Percentiles rank a stretch among this genome's conserved stretches.
Evolutionary conservation across 495 filamentous ascomycete genomes (phyloP).

Genomic region (Xylaria venustula): DNA sequence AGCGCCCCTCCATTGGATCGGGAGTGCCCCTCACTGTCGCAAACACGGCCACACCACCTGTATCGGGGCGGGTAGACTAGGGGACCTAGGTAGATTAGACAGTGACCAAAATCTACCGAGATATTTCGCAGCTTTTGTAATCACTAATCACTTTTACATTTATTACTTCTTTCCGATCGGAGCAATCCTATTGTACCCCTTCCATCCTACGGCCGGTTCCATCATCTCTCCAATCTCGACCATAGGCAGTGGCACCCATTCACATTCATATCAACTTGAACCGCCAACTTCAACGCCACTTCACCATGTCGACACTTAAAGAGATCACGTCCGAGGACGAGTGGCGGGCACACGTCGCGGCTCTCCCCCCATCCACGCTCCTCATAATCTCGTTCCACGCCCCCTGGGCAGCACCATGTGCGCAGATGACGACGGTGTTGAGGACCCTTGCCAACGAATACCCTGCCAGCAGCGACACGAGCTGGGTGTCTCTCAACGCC

Average conservation of each 20-base stretch:
- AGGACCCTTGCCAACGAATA: slow-evolving; percentile 80
- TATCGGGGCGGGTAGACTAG: slow-evolving; percentile 3
- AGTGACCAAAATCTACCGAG: background rate
- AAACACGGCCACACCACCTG: slow-evolving; percentile 1
- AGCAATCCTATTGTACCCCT: no score
- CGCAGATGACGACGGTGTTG: slow-evolving; percentile 88
- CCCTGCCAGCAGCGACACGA: slow-evolving; percentile 60
- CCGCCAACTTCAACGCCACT: background rate
- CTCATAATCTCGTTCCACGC: slow-evolving; percentile 90
- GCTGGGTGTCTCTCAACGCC: slow-evolving; percentile 85
- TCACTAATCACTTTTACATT: no score
- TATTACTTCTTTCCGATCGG: no score
- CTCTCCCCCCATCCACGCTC: slow-evolving; percentile 65
- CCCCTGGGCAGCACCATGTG: slow-evolving; percentile 94
- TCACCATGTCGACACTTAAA: slow-evolving; percentile 62
- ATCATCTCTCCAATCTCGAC: background rate
- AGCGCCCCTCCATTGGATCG: slow-evolving; percentile 32
- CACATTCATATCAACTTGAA: background rate
- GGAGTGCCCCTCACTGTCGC: slow-evolving; percentile 6
- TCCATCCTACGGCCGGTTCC: background rate
- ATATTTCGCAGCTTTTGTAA: background rate
- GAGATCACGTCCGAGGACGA: slow-evolving; percentile 67
- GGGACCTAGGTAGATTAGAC: background rate
- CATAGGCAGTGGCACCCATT: background rate
- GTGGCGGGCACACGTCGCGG: slow-evolving; percentile 63